Evolutionary conservation across 2,329 filamentous ascomycete genomes (phyloP), one percentile per base, ranked within the genome.

Genomic region (Kalaharituber pfeilii): DNA sequence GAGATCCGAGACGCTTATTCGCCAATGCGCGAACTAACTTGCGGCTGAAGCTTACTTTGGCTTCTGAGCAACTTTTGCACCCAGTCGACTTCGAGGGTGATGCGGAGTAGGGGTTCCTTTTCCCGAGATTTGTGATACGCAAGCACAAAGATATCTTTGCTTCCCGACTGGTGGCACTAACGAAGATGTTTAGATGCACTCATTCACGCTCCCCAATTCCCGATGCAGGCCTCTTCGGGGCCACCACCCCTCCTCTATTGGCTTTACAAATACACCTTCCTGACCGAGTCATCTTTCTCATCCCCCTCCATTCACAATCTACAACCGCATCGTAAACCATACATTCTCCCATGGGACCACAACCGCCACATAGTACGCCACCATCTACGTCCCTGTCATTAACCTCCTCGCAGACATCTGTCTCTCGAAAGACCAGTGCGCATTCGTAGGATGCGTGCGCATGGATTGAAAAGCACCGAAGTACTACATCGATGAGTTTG

Each of bases 141-240:
- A 66, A 50, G 9, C 2, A 20, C 27, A 13, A n/a, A n/a, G n/a
- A n/a, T n/a, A n/a, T n/a, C n/a, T n/a, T n/a, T n/a, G n/a, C n/a
- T n/a, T n/a, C n/a, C n/a, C n/a, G n/a, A n/a, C n/a, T n/a, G n/a
- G n/a, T n/a, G n/a, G n/a, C n/a, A n/a, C n/a, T n/a, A n/a, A n/a
- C n/a, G n/a, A n/a, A n/a, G n/a, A n/a, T n/a, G n/a, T n/a, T n/a
- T 58, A 89, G 89, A 98, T 68, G 94, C 91, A 0, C 91, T 98
- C 67, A 84, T 94, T 55, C 91, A 98, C 67, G 91, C 91, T 7
- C 78, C 88, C 0, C 91, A 98, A 70, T 95, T 94, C 64, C 87
- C 89, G 55, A 98, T 98, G 65, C 79, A 80, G 1, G 91, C 91
- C 56, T 82, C 98, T 59, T 96, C 96, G 66, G 91, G 91, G 64